Conservation (phyloP, 164 flowering plant genomes). For the Vitis rupestris region DNA sequence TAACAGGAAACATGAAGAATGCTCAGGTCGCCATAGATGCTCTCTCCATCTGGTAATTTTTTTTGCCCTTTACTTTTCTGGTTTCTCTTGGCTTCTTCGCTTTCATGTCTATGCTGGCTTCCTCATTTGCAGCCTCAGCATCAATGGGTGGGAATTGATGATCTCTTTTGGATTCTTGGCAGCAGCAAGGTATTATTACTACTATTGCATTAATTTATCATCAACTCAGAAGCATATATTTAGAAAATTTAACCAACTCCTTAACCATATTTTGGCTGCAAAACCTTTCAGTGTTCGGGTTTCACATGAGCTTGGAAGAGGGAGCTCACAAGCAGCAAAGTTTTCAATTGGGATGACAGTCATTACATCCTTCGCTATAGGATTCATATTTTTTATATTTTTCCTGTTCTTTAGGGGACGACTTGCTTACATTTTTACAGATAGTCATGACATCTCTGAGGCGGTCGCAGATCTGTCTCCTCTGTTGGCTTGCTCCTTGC, state of each 20-base stretch:
- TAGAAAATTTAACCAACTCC: not conserved
- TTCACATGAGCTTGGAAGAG: constrained; percentile 49
- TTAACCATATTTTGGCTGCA: not conserved
- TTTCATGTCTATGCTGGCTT: too few relatives aligned
- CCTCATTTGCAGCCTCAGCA: constrained; percentile 40
- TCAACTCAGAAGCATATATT: too few relatives aligned
- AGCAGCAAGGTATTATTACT: constrained; percentile 33
- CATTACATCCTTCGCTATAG: constrained; percentile 27
- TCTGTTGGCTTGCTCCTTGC: constrained; percentile 32
- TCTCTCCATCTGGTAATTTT: constrained; percentile 54
- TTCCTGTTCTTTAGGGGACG: constrained; percentile 21
- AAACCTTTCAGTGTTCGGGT: constrained; percentile 35
- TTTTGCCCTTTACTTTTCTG: not conserved
- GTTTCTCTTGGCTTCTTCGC: too few relatives aligned
- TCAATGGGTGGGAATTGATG: constrained; percentile 73
- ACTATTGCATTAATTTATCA: too few relatives aligned
- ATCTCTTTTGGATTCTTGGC: constrained; percentile 48
- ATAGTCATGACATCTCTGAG: constrained; percentile 18
- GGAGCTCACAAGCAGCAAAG: constrained; percentile 35
- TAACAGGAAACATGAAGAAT: constrained; percentile 56
- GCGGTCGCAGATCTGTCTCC: constrained; percentile 35
- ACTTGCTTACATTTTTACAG: constrained; percentile 31
- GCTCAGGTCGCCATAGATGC: constrained; percentile 59
- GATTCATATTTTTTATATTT: constrained; percentile 25
- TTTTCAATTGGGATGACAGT: constrained; percentile 25